A percentile compares a stretch with the other conserved stretches of the same genome.
Conservation (phyloP, 208 protist species). For the Angomonas ambiguus region DNA sequence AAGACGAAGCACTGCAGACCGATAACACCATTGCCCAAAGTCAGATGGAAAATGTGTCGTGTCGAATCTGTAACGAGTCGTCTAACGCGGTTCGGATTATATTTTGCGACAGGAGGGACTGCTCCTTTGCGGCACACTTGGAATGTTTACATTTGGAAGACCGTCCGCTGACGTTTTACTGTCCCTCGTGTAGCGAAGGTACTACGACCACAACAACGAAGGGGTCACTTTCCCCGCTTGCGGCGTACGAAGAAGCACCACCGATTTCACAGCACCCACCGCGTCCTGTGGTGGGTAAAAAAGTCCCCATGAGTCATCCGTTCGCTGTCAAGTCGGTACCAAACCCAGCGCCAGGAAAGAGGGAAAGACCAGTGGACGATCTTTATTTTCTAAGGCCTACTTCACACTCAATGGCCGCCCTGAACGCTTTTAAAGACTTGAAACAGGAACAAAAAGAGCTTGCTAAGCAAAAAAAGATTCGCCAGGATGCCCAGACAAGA, state of each 20-base stretch:
- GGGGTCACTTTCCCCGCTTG: background rate
- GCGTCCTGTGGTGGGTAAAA: slow-evolving; percentile 1
- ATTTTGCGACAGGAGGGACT: slow-evolving; percentile 78
- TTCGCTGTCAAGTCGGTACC: background rate
- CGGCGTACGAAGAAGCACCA: background rate
- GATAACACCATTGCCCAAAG: background rate
- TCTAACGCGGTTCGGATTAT: slow-evolving; percentile 75
- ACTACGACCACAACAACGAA: too few species aligned
- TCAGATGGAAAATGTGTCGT: slow-evolving; percentile 21
- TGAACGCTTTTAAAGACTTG: slow-evolving; percentile 13
- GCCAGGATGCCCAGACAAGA: background rate
- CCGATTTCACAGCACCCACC: background rate
- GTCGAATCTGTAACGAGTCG: slow-evolving; percentile 48
- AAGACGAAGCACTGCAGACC: slow-evolving; percentile 15
- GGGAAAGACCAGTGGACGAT: slow-evolving; percentile 13
- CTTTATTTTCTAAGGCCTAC: slow-evolving; percentile 54
- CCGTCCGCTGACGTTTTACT: slow-evolving; percentile 67
- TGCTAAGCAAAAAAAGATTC: slow-evolving; percentile 16
- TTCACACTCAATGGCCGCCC: slow-evolving; percentile 29
- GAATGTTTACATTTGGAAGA: slow-evolving; percentile 64
- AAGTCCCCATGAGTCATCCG: background rate
- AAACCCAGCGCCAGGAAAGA: background rate
- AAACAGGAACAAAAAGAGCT: slow-evolving; percentile 12
- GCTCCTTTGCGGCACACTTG: slow-evolving; percentile 65
- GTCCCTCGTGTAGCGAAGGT: slow-evolving; percentile 11